phyloP scores from a whole-genome alignment of 176 grass and related monocot genomes.

The Phoenix dactylifera region DNA sequence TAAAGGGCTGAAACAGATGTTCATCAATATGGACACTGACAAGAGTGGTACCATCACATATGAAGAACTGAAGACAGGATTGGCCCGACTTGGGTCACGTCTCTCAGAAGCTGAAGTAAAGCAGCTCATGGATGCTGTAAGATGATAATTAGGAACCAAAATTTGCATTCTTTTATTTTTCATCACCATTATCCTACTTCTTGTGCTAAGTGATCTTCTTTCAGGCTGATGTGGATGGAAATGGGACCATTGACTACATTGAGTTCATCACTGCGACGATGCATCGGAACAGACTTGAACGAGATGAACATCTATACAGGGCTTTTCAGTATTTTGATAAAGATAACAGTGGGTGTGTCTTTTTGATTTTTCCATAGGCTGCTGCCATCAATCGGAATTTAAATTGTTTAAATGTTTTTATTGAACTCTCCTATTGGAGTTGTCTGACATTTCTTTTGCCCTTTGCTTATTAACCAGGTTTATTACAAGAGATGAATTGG shows the following conservation, averaged over 20 bases:
- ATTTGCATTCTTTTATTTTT: conserved; percentile 19
- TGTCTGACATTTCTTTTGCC: conserved; percentile 15
- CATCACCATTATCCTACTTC: background rate
- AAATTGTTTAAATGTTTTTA: too few species aligned
- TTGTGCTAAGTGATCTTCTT: background rate
- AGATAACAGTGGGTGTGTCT: conserved; percentile 75
- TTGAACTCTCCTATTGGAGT: background rate
- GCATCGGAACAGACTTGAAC: conserved; percentile 86
- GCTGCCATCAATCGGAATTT: too few species aligned
- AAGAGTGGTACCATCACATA: conserved; percentile 90
- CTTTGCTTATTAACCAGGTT: conserved; percentile 36
- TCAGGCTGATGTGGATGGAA: conserved; percentile 97
- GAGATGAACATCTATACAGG: conserved; percentile 82
- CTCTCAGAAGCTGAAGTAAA: conserved; percentile 94
- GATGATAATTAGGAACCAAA: conserved; percentile 18
- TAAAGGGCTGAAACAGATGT: conserved; percentile 98
- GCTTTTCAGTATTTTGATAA: conserved; percentile 97
- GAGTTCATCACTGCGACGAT: conserved; percentile 99
- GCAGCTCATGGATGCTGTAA: conserved; percentile 94
- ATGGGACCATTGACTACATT: conserved; percentile 94
- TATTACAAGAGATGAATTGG: conserved; percentile 94
- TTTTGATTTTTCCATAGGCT: too few species aligned
- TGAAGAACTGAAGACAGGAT: conserved; percentile 89
- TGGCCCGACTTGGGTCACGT: conserved; percentile 85
- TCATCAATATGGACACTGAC: conserved; percentile 91